phyloP scores from a whole-genome alignment of 2,329 filamentous ascomycete species.

The Didymosphaeria variabile region DNA sequence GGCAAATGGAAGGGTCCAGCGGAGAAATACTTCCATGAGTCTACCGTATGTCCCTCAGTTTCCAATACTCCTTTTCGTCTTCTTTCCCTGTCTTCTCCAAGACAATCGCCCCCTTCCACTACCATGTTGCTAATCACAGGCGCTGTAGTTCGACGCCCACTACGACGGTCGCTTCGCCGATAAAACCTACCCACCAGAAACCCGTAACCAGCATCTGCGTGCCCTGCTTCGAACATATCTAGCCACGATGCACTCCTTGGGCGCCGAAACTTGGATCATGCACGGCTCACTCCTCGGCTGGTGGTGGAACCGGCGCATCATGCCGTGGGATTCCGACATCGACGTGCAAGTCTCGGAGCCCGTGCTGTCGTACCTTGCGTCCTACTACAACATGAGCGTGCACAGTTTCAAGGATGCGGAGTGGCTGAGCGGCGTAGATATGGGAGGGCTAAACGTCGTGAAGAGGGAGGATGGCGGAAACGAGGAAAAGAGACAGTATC shows the following conservation, averaged over 20 bases:
- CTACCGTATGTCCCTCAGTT: slow-evolving; percentile 27
- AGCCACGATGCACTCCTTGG: slow-evolving; percentile 64
- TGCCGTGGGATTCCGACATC: slow-evolving; percentile 70
- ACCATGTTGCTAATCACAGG: background rate
- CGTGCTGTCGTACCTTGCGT: slow-evolving; percentile 64
- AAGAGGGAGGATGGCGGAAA: slow-evolving; percentile 29
- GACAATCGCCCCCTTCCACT: background rate
- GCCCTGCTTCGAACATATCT: slow-evolving; percentile 65
- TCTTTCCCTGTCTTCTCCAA: background rate
- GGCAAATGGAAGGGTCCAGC: slow-evolving; percentile 21
- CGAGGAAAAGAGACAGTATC: slow-evolving; percentile 51
- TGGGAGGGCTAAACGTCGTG: slow-evolving; percentile 27
- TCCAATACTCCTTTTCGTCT: background rate
- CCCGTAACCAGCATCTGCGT: slow-evolving; percentile 59
- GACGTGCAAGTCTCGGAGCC: slow-evolving; percentile 67
- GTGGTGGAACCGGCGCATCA: slow-evolving; percentile 70
- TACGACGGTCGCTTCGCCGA: slow-evolving; percentile 67
- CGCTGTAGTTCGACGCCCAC: slow-evolving; percentile 61
- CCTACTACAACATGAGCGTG: slow-evolving; percentile 70
- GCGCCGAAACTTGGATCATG: slow-evolving; percentile 70
- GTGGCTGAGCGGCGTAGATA: background rate
- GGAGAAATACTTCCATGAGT: slow-evolving; percentile 49
- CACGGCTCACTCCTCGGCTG: slow-evolving; percentile 68
- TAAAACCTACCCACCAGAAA: slow-evolving; percentile 55
- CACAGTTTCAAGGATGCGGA: slow-evolving; percentile 47